A percentile compares a stretch with the other conserved stretches of the same genome.
Conservation (phyloP, 805 yeast species). For the Ogataea paraovalis region DNA sequence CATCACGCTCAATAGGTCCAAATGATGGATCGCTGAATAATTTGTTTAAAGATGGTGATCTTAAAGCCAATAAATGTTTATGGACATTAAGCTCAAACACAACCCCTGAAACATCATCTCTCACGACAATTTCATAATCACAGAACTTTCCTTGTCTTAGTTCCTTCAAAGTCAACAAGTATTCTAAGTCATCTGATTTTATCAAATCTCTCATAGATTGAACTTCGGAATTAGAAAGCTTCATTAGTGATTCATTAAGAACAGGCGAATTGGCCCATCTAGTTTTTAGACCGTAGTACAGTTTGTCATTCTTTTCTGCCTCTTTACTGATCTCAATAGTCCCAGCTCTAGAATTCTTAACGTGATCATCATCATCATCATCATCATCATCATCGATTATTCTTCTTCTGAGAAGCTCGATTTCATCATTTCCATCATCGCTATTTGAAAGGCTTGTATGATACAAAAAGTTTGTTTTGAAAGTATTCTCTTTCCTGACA, state of each 20-base stretch:
- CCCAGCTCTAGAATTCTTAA: background rate
- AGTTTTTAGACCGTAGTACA: conserved; percentile 1
- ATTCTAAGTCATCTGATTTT: conserved; percentile 29
- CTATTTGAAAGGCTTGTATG: conserved; percentile 1
- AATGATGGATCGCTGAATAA: conserved; percentile 1
- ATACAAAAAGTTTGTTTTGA: conserved; percentile 12
- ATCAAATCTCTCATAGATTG: conserved; percentile 32
- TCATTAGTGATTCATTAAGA: background rate
- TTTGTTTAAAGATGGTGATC: conserved; percentile 8
- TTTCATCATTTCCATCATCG: conserved; percentile 8
- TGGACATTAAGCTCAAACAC: conserved; percentile 14
- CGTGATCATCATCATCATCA: background rate
- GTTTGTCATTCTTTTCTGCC: conserved; percentile 3
- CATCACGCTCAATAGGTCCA: conserved; percentile 10
- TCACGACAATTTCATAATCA: conserved; percentile 12
- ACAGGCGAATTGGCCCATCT: conserved; percentile 17
- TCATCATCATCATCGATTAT: background rate
- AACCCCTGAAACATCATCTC: conserved; percentile 4
- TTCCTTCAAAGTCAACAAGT: conserved; percentile 19
- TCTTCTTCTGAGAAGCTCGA: background rate
- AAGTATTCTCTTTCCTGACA: conserved; percentile 6
- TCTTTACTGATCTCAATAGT: background rate
- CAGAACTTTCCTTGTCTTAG: conserved; percentile 11
- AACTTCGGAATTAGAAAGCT: conserved; percentile 1
- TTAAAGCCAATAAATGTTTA: conserved; percentile 9